Base-by-base conservation (phyloP, 2,329 filamentous ascomycete genomes). In the Penicillium expansum region DNA sequence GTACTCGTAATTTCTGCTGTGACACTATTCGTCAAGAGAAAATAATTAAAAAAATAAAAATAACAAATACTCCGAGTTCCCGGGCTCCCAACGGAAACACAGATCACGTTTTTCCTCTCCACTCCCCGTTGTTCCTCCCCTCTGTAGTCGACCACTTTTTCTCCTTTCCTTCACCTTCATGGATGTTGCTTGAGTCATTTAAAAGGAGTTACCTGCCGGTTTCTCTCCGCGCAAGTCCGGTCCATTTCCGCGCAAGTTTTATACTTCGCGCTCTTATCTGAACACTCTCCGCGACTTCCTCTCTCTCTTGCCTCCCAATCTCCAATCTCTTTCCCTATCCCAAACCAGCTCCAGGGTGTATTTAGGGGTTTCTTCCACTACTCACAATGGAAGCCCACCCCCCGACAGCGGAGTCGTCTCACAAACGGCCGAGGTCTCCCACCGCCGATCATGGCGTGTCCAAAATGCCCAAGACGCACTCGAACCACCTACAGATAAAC, bases 401-500 rank as follows among this genome's bases (percentile, higher is more conserved):
- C 32, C 65, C 68, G 58, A 69, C 73, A 49, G 62, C 71, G 58
- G 74, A 77, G 59, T 62, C 70, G 57, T 71, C 76, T 22, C 71
- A 70, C 59, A 80, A 80, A 69, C 74, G 78, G 51, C 76, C 77
- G 41, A 73, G 78, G 39, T 80, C 78, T 24, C 76, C 75, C 11
- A 74, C 76, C 2, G 72, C 70, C 51, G 76, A 79, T 55, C 69
- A 70, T 55, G 67, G 67, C 57, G 71, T 69, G 58, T 69, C 80
- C 65, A 86, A 85, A 71, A 70, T 77, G 53, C 77, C 76, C 68
- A 85, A 83, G 72, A 82, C 77, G 18, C 76, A 72, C 50, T 79
- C 78, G 68, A 83, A 83, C 69, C 84, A 86, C 66, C 76, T 87
- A 43, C 84, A 86, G 71, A 87, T 87, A 75, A 87, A 88, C 73